Conservation (phyloP, 2,329 filamentous ascomycete species). For the Huntiella decipiens region DNA sequence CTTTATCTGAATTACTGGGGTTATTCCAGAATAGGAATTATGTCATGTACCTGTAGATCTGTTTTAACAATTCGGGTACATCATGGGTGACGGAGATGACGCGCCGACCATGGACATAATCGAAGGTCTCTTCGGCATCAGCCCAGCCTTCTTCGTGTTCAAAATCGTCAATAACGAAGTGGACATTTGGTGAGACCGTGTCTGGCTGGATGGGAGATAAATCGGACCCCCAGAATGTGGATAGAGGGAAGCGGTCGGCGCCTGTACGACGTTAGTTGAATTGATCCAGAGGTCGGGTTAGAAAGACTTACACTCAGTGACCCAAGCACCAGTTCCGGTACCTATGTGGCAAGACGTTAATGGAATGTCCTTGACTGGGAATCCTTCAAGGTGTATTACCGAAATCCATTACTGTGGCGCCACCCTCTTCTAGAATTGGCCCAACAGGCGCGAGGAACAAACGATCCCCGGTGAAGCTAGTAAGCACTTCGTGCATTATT, state of each 20-base stretch:
- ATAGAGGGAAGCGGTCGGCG: slow-evolving; percentile 26
- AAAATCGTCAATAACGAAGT: slow-evolving; percentile 32
- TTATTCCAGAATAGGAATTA: too few species aligned
- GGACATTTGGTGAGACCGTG: slow-evolving; percentile 31
- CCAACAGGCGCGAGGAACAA: slow-evolving; percentile 28
- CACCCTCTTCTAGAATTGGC: slow-evolving; percentile 17
- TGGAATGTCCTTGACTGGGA: slow-evolving; percentile 15
- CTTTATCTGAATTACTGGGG: too few species aligned
- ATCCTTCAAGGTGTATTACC: slow-evolving; percentile 17
- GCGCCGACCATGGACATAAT: slow-evolving; percentile 31
- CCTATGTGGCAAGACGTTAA: slow-evolving; percentile 25
- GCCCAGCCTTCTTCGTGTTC: slow-evolving; percentile 32
- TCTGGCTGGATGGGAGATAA: slow-evolving; percentile 33
- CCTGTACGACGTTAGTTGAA: slow-evolving; percentile 32
- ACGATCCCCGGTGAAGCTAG: slow-evolving; percentile 18
- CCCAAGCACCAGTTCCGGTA: slow-evolving; percentile 33
- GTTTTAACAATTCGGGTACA: slow-evolving; percentile 22
- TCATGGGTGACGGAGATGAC: slow-evolving; percentile 27
- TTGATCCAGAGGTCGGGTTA: slow-evolving; percentile 20
- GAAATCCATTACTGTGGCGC: slow-evolving; percentile 27
- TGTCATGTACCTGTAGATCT: slow-evolving; percentile 22
- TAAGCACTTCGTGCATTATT: slow-evolving; percentile 22
- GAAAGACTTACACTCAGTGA: slow-evolving; percentile 26
- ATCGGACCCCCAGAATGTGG: slow-evolving; percentile 28
- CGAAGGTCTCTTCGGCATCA: slow-evolving; percentile 25